Evolutionary conservation across 73 alveolate species (phyloP).

Genomic region (Tetrahymena thermophila): DNA sequence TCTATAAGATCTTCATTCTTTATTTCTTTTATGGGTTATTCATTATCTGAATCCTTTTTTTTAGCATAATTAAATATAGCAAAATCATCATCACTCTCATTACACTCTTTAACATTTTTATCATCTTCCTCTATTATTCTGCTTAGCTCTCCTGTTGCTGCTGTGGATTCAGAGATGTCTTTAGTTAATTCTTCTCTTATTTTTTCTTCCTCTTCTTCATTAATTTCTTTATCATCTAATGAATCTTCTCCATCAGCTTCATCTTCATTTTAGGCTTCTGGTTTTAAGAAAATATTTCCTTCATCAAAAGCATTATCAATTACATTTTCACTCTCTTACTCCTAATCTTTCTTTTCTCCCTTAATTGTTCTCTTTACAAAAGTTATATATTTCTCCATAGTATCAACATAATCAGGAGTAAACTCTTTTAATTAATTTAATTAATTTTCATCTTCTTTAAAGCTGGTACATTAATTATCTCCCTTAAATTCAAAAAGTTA

Average conservation of each 20-base stretch:
- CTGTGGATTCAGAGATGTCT: neutral
- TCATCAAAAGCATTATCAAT: neutral
- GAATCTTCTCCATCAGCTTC: neutral
- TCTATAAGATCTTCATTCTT: neutral
- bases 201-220: neutral
- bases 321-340: neutral
- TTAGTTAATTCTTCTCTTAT: neutral
- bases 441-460: neutral
- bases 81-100: neutral
- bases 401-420: neutral
- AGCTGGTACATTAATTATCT: neutral
- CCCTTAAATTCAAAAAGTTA: slow-evolving; percentile 1
- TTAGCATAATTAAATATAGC: neutral
- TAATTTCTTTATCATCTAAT: neutral
- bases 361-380: neutral
- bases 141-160: neutral
- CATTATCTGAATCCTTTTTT: neutral
- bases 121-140: neutral
- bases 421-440: neutral
- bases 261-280: neutral
- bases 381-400: neutral
- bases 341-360: neutral
- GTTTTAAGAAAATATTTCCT: neutral
- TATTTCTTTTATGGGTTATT: neutral
- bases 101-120: neutral